Percentiles rank a stretch among this genome's conserved stretches.
These are phyloP conservation scores for Trichoderma virens DNA, from an alignment of 495 filamentous ascomycete species.

Conservation along the genomic window DNA sequence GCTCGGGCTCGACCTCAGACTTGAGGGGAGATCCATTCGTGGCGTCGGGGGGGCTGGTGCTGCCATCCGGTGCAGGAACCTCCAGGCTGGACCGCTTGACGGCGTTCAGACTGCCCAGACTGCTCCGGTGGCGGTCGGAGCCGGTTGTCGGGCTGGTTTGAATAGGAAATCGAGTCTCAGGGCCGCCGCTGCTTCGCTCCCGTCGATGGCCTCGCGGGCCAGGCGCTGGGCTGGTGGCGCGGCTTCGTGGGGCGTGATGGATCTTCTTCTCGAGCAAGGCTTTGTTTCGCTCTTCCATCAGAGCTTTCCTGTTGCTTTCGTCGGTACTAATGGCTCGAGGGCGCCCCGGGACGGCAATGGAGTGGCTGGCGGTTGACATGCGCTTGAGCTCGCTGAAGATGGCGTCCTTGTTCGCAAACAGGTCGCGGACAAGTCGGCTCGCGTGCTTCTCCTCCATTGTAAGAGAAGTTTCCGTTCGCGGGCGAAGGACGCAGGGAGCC, in stretches of 20 bases:
- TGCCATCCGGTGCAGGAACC: slow-evolving; percentile 34
- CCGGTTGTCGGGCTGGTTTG: slow-evolving; percentile 54
- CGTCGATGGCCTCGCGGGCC: slow-evolving; percentile 54
- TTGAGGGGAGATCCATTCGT: slow-evolving; percentile 4
- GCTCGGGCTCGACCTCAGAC: slow-evolving; percentile 31
- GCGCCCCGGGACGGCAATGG: slow-evolving; percentile 46
- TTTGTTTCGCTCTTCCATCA: slow-evolving; percentile 85
- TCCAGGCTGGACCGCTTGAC: slow-evolving; percentile 37
- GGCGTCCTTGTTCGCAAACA: slow-evolving; percentile 86
- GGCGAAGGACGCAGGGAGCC: slow-evolving; percentile 81
- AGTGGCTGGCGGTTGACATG: slow-evolving; percentile 60
- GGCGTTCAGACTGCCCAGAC: slow-evolving; percentile 23
- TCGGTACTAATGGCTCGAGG: slow-evolving; percentile 90
- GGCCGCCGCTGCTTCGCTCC: slow-evolving; percentile 73
- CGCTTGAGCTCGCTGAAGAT: slow-evolving; percentile 97
- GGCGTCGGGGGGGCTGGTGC: slow-evolving; percentile 25
- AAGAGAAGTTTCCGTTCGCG: slow-evolving; percentile 73
- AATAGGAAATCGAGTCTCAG: slow-evolving; percentile 81
- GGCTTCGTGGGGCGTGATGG: slow-evolving; percentile 44
- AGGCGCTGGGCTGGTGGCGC: slow-evolving; percentile 68
- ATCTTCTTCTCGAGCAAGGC: slow-evolving; percentile 60
- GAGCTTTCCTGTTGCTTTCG: slow-evolving; percentile 86
- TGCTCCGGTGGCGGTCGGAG: slow-evolving; percentile 40
- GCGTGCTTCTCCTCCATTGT: slow-evolving; percentile 93
- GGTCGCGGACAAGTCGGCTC: slow-evolving; percentile 85